Evolutionary conservation across 345 rosid genomes (phyloP).

Genomic region (Populus deltoides): DNA sequence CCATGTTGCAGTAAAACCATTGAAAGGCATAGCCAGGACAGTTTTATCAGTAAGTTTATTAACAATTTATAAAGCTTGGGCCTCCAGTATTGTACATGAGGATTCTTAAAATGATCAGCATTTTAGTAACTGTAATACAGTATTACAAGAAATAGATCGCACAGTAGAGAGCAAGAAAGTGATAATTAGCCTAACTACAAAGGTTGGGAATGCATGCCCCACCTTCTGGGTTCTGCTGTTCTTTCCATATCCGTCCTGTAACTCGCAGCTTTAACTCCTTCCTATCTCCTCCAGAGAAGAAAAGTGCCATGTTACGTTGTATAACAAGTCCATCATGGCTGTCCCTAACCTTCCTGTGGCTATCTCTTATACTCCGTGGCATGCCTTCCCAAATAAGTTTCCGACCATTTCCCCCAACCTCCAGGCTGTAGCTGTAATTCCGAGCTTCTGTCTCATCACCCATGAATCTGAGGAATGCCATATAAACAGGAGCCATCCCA

Average conservation of each 20-base stretch:
- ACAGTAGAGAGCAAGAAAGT: not conserved
- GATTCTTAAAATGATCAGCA: constrained; percentile 5
- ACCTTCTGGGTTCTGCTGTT: constrained; percentile 78
- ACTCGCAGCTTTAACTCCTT: constrained; percentile 89
- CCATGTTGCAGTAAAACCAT: not conserved
- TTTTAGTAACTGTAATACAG: not conserved
- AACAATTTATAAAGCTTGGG: constrained; percentile 2
- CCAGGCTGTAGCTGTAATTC: constrained; percentile 87
- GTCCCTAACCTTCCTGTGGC: constrained; percentile 90
- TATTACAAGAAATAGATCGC: constrained; percentile 13
- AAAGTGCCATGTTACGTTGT: constrained; percentile 89
- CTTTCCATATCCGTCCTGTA: constrained; percentile 94
- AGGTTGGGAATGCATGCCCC: constrained; percentile 89
- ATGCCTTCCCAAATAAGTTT: constrained; percentile 94
- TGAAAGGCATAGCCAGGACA: not conserved
- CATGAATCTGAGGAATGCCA: constrained; percentile 93
- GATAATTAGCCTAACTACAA: constrained; percentile 41
- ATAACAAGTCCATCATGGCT: constrained; percentile 87
- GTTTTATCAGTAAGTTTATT: constrained; percentile 3
- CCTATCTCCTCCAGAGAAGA: constrained; percentile 95
- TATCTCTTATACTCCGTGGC: constrained; percentile 82
- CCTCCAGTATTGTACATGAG: constrained; percentile 1
- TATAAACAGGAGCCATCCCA: constrained; percentile 93
- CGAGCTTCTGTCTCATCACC: constrained; percentile 86
- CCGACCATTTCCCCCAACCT: constrained; percentile 91